phyloP scores from a whole-genome alignment of 192 early-diverging fungal species.

The Radiomyces spectabilis region DNA sequence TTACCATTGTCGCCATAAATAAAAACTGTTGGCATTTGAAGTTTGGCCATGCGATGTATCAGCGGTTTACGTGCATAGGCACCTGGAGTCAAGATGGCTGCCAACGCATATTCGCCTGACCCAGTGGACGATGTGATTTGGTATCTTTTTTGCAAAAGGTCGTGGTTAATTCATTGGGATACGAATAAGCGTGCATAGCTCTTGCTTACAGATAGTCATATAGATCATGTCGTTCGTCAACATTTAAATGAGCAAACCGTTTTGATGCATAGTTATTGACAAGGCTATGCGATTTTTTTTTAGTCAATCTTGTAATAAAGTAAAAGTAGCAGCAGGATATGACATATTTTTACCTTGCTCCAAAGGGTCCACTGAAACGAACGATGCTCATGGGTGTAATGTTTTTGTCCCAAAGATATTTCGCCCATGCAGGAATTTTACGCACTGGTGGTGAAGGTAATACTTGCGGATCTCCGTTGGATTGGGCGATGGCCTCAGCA shows the following conservation, averaged over 20 bases:
- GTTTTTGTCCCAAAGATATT: slow-evolving; percentile 68
- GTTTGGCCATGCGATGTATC: slow-evolving; percentile 45
- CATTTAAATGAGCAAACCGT: slow-evolving; percentile 59
- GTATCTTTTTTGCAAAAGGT: too few species aligned
- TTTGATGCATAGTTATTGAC: slow-evolving; percentile 45
- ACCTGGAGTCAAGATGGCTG: slow-evolving; percentile 68
- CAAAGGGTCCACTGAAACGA: slow-evolving; percentile 69
- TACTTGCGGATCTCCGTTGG: slow-evolving; percentile 7
- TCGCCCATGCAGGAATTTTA: slow-evolving; percentile 31
- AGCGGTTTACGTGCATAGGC: slow-evolving; percentile 78
- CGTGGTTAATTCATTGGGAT: too few species aligned
- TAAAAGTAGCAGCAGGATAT: slow-evolving; percentile 29
- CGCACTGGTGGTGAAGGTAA: not conserved
- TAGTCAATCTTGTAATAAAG: too few species aligned
- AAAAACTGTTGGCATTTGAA: slow-evolving; percentile 71
- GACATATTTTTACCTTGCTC: slow-evolving; percentile 35
- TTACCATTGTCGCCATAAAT: slow-evolving; percentile 24
- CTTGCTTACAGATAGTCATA: slow-evolving; percentile 64
- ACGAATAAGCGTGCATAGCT: too few species aligned
- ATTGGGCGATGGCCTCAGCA: slow-evolving; percentile 14
- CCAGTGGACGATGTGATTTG: slow-evolving; percentile 71
- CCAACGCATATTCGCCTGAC: slow-evolving; percentile 78
- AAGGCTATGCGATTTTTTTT: slow-evolving; percentile 22
- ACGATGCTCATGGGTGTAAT: slow-evolving; percentile 77
- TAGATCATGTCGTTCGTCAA: slow-evolving; percentile 58